A percentile compares a stretch with the other conserved stretches of the same genome.
phyloP scores from a whole-genome alignment of 2,329 filamentous ascomycete species.

The Hymenoscyphus fructigenus region DNA sequence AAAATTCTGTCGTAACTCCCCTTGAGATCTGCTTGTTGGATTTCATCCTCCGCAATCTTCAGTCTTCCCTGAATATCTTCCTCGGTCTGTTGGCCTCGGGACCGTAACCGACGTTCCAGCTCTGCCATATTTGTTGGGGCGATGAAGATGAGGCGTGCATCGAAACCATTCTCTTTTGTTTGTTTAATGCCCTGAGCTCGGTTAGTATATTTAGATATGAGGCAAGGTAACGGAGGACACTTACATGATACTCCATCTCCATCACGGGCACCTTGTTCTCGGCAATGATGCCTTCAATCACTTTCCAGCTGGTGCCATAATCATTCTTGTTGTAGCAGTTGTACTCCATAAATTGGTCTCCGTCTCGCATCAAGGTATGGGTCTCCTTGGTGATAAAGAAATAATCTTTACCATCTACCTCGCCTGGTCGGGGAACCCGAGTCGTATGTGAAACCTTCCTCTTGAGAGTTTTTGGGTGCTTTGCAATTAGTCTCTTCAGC shows the following conservation, averaged over 20 bases:
- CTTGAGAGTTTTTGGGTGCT: conserved; percentile 65
- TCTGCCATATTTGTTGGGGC: conserved; percentile 43
- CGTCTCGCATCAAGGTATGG: conserved; percentile 58
- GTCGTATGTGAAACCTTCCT: conserved; percentile 56
- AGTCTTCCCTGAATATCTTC: conserved; percentile 48
- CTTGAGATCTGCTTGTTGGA: conserved; percentile 46
- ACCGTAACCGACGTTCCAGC: conserved; percentile 44
- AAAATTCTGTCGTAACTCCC: conserved; percentile 52
- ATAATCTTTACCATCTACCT: conserved; percentile 52
- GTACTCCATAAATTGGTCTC: conserved; percentile 59
- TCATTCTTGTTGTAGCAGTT: conserved; percentile 48
- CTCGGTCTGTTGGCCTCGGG: conserved; percentile 44
- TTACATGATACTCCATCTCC: conserved; percentile 53
- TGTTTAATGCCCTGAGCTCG: conserved; percentile 51
- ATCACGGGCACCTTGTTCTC: conserved; percentile 60
- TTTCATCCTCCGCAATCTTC: conserved; percentile 40
- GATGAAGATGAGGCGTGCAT: conserved; percentile 56
- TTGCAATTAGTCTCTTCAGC: conserved; percentile 60
- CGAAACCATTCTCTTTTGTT: conserved; percentile 56
- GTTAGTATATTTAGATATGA: conserved; percentile 2
- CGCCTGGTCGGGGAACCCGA: conserved; percentile 48
- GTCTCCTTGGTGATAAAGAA: conserved; percentile 56
- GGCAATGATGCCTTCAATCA: conserved; percentile 51
- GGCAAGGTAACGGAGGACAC: conserved; percentile 19
- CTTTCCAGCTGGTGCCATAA: conserved; percentile 57